phyloP scores from a whole-genome alignment of 202 grass and related monocot species.

The Dendrocalamus latiflorus region DNA sequence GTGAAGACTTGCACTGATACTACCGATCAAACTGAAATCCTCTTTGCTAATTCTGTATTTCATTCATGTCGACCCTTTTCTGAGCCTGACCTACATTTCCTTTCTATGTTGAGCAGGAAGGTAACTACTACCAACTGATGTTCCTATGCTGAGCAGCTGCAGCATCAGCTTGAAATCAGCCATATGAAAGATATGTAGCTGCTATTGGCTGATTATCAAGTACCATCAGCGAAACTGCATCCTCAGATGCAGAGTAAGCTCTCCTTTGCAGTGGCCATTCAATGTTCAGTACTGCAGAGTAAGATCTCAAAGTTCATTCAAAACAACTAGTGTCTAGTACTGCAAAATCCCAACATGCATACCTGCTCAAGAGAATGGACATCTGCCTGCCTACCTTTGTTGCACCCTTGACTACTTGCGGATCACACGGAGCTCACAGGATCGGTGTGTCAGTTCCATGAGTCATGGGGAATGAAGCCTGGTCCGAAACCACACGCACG shows the following conservation, averaged over 20 bases:
- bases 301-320: background rate
- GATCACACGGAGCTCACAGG: background rate
- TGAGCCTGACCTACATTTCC: background rate
- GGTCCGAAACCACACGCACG: slow-evolving; percentile 59
- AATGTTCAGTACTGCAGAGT: background rate
- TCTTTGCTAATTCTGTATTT: background rate
- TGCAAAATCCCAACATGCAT: background rate
- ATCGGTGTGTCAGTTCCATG: slow-evolving; percentile 6
- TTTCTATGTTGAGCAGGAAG: background rate
- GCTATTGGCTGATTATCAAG: background rate
- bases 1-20: background rate
- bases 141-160: too few species aligned
- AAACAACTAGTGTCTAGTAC: background rate
- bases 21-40: background rate
- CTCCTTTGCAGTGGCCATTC: background rate
- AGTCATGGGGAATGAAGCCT: slow-evolving; percentile 97
- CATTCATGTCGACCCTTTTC: background rate
- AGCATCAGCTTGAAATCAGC: slow-evolving; percentile 15
- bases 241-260: background rate
- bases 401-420: background rate
- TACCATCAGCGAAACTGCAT: background rate
- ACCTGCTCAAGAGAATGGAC: too few species aligned
- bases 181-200: background rate
- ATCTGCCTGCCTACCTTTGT: too few species aligned
- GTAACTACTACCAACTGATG: too few species aligned